phyloP scores from a whole-genome alignment of 805 yeast species.

The Brettanomyces bruxellensis region DNA sequence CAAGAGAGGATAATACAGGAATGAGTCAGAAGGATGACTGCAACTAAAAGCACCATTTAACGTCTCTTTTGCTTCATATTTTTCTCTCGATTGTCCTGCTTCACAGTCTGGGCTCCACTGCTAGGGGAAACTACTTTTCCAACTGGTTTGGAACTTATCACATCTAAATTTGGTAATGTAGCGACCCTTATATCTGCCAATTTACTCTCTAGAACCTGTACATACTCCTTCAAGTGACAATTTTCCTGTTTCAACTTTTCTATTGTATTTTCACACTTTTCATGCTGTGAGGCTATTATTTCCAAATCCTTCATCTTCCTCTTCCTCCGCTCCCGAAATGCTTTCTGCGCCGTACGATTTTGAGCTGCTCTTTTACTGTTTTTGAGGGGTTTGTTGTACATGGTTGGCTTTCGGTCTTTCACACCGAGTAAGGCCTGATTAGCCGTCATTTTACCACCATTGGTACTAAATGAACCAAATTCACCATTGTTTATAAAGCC shows the following conservation, averaged over 20 bases:
- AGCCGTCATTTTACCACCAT: neutral
- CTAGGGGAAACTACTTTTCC: no score
- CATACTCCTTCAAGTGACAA: slow-evolving; percentile 62
- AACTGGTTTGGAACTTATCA: no score
- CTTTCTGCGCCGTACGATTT: slow-evolving; percentile 86
- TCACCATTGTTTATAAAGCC: neutral
- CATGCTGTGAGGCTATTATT: slow-evolving; percentile 53
- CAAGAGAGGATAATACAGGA: no score
- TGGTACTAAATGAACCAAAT: neutral
- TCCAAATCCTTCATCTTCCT: slow-evolving; percentile 75
- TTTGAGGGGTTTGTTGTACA: slow-evolving; percentile 25
- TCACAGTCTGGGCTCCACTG: no score
- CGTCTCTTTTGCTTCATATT: no score
- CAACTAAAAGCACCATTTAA: no score
- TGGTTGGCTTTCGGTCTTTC: neutral
- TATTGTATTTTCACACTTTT: slow-evolving; percentile 53
- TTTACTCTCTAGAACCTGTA: slow-evolving; percentile 59
- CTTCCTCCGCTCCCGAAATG: slow-evolving; percentile 81
- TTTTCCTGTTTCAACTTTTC: slow-evolving; percentile 65
- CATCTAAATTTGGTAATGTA: neutral
- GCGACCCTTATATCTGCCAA: slow-evolving; percentile 31
- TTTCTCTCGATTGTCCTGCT: no score
- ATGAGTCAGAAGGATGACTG: no score
- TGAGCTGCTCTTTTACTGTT: slow-evolving; percentile 83
- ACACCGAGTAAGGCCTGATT: neutral